Evolutionary conservation across 1,139 yeast genomes (phyloP).

Genomic region (Saccharomyces pastorianus): DNA sequence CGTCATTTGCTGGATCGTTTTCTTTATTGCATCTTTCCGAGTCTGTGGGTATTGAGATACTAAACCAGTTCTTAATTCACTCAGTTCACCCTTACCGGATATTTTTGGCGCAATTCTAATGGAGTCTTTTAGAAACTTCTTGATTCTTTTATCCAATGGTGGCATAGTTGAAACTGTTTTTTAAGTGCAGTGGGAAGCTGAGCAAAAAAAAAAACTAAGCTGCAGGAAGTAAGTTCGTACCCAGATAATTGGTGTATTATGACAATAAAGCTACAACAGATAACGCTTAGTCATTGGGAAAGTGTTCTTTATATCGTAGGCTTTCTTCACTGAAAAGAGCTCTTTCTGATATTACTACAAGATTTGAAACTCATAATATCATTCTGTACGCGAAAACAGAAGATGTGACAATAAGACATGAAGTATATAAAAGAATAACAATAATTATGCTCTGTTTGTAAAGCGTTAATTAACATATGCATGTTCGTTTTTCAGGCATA

Average conservation of each 20-base stretch:
- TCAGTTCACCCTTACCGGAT: conserved; percentile 58
- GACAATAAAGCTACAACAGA: neutral
- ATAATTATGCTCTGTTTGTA: neutral
- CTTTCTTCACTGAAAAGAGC: neutral
- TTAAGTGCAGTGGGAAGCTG: neutral
- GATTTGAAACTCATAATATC: neutral
- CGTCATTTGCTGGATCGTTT: conserved; percentile 97
- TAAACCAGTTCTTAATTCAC: conserved; percentile 78
- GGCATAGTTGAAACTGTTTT: conserved; percentile 17
- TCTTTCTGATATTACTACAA: neutral
- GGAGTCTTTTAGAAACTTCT: conserved; percentile 30
- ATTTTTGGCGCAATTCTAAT: conserved; percentile 33
- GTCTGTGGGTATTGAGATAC: conserved; percentile 94
- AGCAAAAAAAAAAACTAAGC: neutral
- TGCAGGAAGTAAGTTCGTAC: too few relatives aligned
- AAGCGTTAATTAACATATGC: neutral
- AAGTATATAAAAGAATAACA: neutral
- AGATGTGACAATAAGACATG: neutral
- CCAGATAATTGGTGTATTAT: neutral
- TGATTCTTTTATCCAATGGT: conserved; percentile 31
- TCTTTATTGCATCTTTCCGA: conserved; percentile 90
- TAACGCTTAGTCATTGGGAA: neutral
- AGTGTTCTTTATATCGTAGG: neutral
- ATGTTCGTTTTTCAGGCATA: neutral
- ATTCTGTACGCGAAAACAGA: neutral